Base-by-base conservation (phyloP, 129 eudicot species). In the Pulicaria dysenterica region DNA sequence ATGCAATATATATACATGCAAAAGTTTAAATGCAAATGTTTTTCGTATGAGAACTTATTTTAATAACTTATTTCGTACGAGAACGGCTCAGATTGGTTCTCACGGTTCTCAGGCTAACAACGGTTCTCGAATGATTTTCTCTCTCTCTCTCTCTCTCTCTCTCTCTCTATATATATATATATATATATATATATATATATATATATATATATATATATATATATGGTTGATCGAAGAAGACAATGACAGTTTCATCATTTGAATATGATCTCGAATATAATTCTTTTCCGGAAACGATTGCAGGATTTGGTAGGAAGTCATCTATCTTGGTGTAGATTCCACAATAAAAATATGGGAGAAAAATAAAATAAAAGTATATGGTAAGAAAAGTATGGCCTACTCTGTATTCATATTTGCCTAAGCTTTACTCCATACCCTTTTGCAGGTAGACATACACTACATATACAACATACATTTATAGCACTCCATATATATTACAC, bases 341-440 rank as follows among this genome's bases (percentile, higher is more conserved):
- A 66, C 45, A 44, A 44, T 45, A 63, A 42, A 67, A 51, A 75
- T 38, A 55, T 43, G 58, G 49, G 58, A 4, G 17, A 19, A 19
- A 4, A 8, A 10, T 4, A 17, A 73, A 72, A 64, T 4, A 17
- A 73, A 72, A 64, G 72, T 78, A 72, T 37, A 46, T 65, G 71
- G 57, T 46, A 77, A 77, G 85, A 73, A 68, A 77, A 54, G 85
- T 84, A 77, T 78, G 83, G 80, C 81, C 85, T 78, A 84, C 85
- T 39, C n/a, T 66, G 81, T 77, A 79, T 75, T 80, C 81, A 83
- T 77, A 56, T 74, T 82, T 78, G 89, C 81, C 89, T 69, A 85
- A 81, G 68, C 86, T 85, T 85, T 85, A 85, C 89, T 81, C 86
- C 73, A 78, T 85, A 70, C 67, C 72, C 74, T 59, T 80, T 73